Conservation (phyloP, 345 rosid genomes). For the Cardamine resedifolia region DNA sequence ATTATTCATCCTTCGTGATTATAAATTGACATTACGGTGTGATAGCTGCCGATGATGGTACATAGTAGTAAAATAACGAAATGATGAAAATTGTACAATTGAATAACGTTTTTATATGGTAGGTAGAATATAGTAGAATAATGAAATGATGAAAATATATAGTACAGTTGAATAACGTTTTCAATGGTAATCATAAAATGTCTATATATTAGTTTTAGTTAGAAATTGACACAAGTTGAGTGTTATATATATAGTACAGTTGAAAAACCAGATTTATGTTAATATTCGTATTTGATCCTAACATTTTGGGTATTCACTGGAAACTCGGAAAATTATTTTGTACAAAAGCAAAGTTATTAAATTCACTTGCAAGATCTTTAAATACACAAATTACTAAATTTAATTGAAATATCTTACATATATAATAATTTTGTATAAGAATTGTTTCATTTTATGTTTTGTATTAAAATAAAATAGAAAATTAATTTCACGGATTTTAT, state of each 20-base stretch:
- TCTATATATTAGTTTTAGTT: conserved; percentile 1
- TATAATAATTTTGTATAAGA: too few species aligned
- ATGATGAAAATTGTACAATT: neutral
- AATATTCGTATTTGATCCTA: neutral
- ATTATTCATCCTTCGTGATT: neutral
- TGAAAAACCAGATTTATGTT: neutral
- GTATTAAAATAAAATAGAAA: neutral
- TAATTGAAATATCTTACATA: too few species aligned
- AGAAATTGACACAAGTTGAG: neutral
- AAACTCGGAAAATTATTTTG: neutral
- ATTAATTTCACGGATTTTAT: too few species aligned
- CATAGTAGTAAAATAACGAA: neutral
- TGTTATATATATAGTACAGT: too few species aligned
- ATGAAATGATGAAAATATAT: neutral
- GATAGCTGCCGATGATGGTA: conserved; percentile 16
- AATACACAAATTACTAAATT: neutral
- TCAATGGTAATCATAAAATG: neutral
- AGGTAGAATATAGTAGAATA: neutral
- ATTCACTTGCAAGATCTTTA: neutral
- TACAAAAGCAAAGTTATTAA: neutral
- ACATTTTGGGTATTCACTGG: neutral
- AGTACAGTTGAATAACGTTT: neutral
- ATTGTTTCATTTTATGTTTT: too few species aligned
- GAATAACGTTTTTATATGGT: conserved; percentile 4
- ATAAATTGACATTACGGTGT: conserved; percentile 11